Conservation (phyloP, 2,329 filamentous ascomycete species). For the Capronia coronata region DNA sequence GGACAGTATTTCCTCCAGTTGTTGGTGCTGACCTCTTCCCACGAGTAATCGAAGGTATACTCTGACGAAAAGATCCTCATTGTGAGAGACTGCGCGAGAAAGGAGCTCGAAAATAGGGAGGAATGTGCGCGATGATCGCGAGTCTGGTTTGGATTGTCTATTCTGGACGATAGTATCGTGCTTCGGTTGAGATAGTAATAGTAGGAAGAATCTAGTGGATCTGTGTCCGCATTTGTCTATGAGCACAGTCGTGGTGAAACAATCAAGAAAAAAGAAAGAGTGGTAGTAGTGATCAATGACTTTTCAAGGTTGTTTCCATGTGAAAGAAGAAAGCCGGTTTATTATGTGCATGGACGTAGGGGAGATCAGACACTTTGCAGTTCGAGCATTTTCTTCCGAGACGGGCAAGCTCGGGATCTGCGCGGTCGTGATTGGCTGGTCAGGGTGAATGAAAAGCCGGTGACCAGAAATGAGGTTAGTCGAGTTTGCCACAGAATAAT, state of each 20-base stretch:
- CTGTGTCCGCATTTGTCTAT: background rate
- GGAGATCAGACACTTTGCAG: background rate
- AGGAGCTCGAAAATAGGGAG: conserved; percentile 29
- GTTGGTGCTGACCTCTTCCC: conserved; percentile 93
- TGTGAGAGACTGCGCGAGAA: background rate
- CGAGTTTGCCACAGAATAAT: background rate
- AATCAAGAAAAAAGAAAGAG: background rate
- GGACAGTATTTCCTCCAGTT: conserved; percentile 99
- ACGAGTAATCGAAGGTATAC: conserved; percentile 93
- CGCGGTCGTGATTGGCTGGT: background rate
- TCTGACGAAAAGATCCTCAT: conserved; percentile 96
- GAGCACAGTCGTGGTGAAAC: background rate
- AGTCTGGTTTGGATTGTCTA: background rate
- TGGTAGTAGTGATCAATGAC: background rate
- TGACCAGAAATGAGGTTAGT: background rate
- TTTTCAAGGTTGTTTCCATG: background rate
- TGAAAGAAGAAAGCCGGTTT: too few relatives aligned
- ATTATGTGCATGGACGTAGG: too few relatives aligned
- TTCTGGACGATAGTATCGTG: background rate
- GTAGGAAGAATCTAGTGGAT: background rate
- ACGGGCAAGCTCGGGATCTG: conserved; percentile 4
- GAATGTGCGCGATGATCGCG: conserved; percentile 21
- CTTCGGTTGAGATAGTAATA: background rate
- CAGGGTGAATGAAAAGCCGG: background rate
- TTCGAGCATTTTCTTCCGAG: conserved; percentile 1